Percentiles rank a stretch among this genome's conserved stretches.
phyloP scores from a whole-genome alignment of 2,329 filamentous ascomycete species.

The Aplosporella prunicola region DNA sequence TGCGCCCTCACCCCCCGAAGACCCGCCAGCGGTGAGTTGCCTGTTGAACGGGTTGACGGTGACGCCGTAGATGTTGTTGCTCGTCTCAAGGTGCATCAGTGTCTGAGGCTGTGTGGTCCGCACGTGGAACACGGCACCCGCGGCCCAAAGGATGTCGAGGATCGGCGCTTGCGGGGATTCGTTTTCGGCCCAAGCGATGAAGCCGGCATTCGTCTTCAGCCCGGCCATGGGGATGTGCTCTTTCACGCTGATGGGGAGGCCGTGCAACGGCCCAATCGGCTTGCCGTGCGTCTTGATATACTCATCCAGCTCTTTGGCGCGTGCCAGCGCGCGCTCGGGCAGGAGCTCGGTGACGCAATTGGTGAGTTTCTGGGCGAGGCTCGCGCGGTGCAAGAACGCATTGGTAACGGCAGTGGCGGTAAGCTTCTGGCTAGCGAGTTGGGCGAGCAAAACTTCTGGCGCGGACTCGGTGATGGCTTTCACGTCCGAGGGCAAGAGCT shows the following conservation, averaged over 20 bases:
- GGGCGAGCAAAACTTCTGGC: slow-evolving; percentile 22
- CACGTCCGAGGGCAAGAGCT: slow-evolving; percentile 26
- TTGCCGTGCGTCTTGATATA: slow-evolving; percentile 25
- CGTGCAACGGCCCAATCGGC: slow-evolving; percentile 37
- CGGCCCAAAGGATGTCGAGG: slow-evolving; percentile 17
- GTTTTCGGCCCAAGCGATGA: slow-evolving; percentile 34
- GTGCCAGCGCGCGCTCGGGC: slow-evolving; percentile 25
- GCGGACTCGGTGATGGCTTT: slow-evolving; percentile 28
- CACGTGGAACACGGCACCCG: slow-evolving; percentile 44
- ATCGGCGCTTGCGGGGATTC: slow-evolving; percentile 14
- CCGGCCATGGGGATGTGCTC: slow-evolving; percentile 44
- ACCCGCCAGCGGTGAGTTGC: slow-evolving; percentile 42
- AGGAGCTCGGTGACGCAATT: slow-evolving; percentile 34
- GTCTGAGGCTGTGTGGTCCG: slow-evolving; percentile 48
- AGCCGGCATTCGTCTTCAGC: slow-evolving; percentile 40
- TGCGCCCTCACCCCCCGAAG: slow-evolving; percentile 49
- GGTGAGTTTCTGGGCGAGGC: slow-evolving; percentile 49
- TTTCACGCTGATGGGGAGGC: slow-evolving; percentile 42
- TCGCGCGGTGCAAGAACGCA: slow-evolving; percentile 46
- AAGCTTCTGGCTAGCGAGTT: slow-evolving; percentile 18
- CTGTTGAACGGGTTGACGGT: slow-evolving; percentile 48
- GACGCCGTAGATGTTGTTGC: slow-evolving; percentile 40
- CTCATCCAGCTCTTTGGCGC: slow-evolving; percentile 23
- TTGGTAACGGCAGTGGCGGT: slow-evolving; percentile 36
- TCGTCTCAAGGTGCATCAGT: slow-evolving; percentile 45